Percentiles rank a stretch among this genome's conserved stretches.
Conservation (phyloP, 805 yeast genomes). For the Candida oleophila region DNA sequence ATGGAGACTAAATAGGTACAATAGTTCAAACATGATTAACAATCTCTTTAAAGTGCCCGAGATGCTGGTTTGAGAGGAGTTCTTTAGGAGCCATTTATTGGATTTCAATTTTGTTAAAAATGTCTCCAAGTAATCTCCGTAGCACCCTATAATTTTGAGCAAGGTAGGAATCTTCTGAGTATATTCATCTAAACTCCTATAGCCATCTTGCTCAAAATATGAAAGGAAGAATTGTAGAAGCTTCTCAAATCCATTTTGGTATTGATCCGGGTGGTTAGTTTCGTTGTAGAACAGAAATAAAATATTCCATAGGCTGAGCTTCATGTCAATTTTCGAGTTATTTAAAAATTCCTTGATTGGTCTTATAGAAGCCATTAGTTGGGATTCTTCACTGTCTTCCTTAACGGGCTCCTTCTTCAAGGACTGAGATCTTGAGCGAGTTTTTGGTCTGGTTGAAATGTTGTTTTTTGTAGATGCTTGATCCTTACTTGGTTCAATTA, state of each 20-base stretch:
- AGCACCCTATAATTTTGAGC: constrained; percentile 51
- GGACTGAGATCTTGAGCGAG: constrained; percentile 3
- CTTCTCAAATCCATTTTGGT: constrained; percentile 50
- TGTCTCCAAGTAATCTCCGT: constrained; percentile 48
- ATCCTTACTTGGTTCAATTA: constrained; percentile 25
- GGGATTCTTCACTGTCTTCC: neutral
- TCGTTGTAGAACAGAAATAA: constrained; percentile 55
- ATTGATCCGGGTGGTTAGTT: constrained; percentile 25
- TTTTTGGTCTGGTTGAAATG: constrained; percentile 10
- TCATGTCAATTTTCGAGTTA: constrained; percentile 63
- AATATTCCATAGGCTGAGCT: constrained; percentile 73
- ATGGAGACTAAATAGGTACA: constrained; percentile 50
- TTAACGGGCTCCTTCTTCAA: constrained; percentile 10
- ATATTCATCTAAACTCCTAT: constrained; percentile 11
- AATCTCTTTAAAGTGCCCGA: constrained; percentile 18
- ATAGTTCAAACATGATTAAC: constrained; percentile 35
- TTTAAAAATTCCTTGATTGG: constrained; percentile 64
- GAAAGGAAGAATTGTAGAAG: constrained; percentile 46
- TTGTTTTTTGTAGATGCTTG: constrained; percentile 7
- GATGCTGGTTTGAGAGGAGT: neutral
- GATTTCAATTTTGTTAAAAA: constrained; percentile 25
- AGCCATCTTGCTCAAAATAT: constrained; percentile 25
- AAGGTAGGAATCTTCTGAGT: constrained; percentile 24
- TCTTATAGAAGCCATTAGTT: constrained; percentile 17
- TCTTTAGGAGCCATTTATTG: constrained; percentile 30